Evolutionary conservation across 163 green algal species (phyloP).

Genomic region (Chloromonas sp.): DNA sequence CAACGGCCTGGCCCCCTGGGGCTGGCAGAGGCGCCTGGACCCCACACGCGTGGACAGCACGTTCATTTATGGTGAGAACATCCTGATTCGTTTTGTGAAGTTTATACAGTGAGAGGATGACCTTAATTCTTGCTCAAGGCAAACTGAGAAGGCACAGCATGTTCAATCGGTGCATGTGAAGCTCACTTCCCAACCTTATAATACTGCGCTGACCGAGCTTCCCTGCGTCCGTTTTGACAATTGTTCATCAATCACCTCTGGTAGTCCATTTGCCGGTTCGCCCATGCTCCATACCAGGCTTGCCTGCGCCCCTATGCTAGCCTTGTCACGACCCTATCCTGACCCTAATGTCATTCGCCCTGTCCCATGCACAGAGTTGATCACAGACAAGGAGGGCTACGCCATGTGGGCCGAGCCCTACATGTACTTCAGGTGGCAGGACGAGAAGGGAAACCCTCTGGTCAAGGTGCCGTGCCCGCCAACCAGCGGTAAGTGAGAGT

Average conservation of each 20-base stretch:
- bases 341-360: not conserved
- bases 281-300: not conserved
- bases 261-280: not conserved
- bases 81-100: not conserved
- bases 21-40: conserved; percentile 2
- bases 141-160: not conserved
- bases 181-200: too few species aligned
- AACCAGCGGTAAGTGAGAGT: not conserved
- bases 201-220: too few species aligned
- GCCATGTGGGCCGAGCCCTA: conserved; percentile 8
- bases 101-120: not conserved
- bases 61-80: not conserved
- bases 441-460: conserved; percentile 3
- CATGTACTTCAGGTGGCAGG: conserved; percentile 5
- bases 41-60: not conserved
- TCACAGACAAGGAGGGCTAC: not conserved
- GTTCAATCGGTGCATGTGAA: not conserved
- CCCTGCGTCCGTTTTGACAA: too few species aligned
- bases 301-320: not conserved
- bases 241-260: not conserved
- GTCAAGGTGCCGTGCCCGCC: not conserved
- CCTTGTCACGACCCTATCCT: not conserved
- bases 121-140: not conserved
- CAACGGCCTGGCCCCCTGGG: conserved; percentile 1
- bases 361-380: not conserved